Evolutionary conservation across 2,329 filamentous ascomycete species (phyloP).

Genomic region (Pseudofabraea citricarpa): DNA sequence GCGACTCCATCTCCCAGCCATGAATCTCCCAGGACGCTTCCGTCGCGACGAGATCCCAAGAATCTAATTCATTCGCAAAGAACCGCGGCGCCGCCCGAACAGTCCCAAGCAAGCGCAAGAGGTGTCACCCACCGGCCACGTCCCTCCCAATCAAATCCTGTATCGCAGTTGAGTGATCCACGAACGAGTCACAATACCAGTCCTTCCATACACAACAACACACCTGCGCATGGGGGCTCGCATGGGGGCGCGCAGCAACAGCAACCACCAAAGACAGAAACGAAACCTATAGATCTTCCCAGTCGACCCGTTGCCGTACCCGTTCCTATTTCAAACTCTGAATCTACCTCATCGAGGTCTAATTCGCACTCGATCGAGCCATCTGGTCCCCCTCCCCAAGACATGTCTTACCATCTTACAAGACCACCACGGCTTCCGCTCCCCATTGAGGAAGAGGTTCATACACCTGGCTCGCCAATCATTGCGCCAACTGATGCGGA

Average conservation of each 20-base stretch:
- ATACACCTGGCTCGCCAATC: slow-evolving; percentile 87
- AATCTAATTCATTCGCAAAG: slow-evolving; percentile 50
- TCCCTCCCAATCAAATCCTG: slow-evolving; percentile 19
- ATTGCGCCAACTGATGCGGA: slow-evolving; percentile 61
- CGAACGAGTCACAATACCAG: slow-evolving; percentile 16
- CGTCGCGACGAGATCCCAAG: slow-evolving; percentile 35
- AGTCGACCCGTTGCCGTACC: slow-evolving; percentile 55
- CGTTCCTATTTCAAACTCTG: slow-evolving; percentile 17
- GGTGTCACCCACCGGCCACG: slow-evolving; percentile 26
- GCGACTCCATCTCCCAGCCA: slow-evolving; percentile 23
- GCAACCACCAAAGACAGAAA: slow-evolving; percentile 23
- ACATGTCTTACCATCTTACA: slow-evolving; percentile 55
- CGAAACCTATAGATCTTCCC: slow-evolving; percentile 35
- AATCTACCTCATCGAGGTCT: slow-evolving; percentile 19
- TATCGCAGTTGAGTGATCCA: slow-evolving; percentile 11
- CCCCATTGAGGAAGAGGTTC: slow-evolving; percentile 87
- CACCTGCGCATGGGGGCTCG: slow-evolving; percentile 5
- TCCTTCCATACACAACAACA: slow-evolving; percentile 11
- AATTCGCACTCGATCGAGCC: slow-evolving; percentile 46
- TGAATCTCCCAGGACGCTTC: slow-evolving; percentile 20
- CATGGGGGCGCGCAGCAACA: neutral
- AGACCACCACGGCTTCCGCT: slow-evolving; percentile 86
- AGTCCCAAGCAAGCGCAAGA: slow-evolving; percentile 53
- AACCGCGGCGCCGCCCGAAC: slow-evolving; percentile 56
- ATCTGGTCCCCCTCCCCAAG: slow-evolving; percentile 36